Conservation (phyloP, 2,329 filamentous ascomycete species). For the Aspergillus udagawae region DNA sequence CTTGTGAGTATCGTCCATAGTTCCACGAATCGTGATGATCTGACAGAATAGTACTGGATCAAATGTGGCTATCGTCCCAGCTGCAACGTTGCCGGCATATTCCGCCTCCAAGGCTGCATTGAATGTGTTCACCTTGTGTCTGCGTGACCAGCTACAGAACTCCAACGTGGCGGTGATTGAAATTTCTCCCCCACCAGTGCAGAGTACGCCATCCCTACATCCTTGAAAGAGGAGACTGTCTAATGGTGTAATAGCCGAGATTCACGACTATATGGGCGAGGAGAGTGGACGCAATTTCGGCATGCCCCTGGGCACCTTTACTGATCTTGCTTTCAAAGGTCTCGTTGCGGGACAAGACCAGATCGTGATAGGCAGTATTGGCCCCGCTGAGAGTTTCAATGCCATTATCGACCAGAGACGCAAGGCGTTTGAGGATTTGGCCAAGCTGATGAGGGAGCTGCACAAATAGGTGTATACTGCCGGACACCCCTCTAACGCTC, state of each 20-base stretch:
- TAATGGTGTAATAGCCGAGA: conserved; percentile 37
- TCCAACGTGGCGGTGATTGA: conserved; percentile 44
- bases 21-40: neutral
- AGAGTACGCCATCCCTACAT: conserved; percentile 22
- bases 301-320: conserved; percentile 48
- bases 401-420: conserved; percentile 31
- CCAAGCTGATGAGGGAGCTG: conserved; percentile 1
- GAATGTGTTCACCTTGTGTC: conserved; percentile 45
- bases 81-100: conserved; percentile 48
- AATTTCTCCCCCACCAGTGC: conserved; percentile 43
- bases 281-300: conserved; percentile 42
- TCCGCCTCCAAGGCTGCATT: conserved; percentile 53
- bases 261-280: conserved; percentile 47
- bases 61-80: conserved; percentile 47
- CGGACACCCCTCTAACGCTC: neutral
- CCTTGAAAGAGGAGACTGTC: neutral
- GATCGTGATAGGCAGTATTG: conserved; percentile 35
- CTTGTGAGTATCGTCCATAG: conserved; percentile 19
- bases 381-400: conserved; percentile 25
- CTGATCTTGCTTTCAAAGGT: conserved; percentile 44
- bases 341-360: conserved; percentile 42
- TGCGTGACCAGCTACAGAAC: conserved; percentile 41
- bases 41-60: conserved; percentile 34
- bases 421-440: conserved; percentile 11
- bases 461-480: neutral